A percentile compares a stretch with the other conserved stretches of the same genome.
These are phyloP conservation scores for Plasmodium gaboni DNA, from an alignment of 169 alveolate genomes.

Conservation along the genomic window DNA sequence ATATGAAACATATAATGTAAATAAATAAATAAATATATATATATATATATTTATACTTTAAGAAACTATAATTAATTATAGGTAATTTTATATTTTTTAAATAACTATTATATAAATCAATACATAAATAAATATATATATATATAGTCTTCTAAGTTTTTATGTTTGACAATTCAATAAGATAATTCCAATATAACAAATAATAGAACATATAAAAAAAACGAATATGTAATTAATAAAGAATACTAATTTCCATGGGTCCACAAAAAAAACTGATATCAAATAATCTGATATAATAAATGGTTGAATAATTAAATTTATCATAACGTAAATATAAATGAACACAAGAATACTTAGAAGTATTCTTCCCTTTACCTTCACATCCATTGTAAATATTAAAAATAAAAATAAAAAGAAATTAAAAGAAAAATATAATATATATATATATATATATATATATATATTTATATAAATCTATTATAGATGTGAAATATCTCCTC, in stretches of 20 bases:
- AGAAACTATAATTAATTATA: no score
- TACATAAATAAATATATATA: no score
- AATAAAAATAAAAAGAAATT: constrained; percentile 6
- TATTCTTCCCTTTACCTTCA: constrained; percentile 51
- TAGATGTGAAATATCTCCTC: constrained; percentile 78
- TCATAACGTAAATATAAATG: constrained; percentile 55
- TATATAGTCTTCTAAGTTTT: background rate
- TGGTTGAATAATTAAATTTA: constrained; percentile 67
- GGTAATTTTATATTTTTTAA: background rate
- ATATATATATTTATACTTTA: no score
- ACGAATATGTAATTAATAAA: constrained; percentile 52
- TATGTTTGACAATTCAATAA: constrained; percentile 35
- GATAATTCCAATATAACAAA: constrained; percentile 67
- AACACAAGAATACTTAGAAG: constrained; percentile 25
- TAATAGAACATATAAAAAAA: constrained; percentile 48
- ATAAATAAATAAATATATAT: no score
- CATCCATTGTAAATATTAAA: constrained; percentile 36
- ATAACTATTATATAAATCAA: constrained; percentile 1
- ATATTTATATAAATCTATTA: constrained; percentile 32
- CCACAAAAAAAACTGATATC: constrained; percentile 70
- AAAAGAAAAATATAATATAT: background rate
- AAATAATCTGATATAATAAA: constrained; percentile 65
- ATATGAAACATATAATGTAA: no score
- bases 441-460: background rate
- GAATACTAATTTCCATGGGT: constrained; percentile 76